These are phyloP conservation scores for Phymatotrichopsis omnivora DNA, from an alignment of 2,329 filamentous ascomycete genomes.

Conservation along the genomic window DNA sequence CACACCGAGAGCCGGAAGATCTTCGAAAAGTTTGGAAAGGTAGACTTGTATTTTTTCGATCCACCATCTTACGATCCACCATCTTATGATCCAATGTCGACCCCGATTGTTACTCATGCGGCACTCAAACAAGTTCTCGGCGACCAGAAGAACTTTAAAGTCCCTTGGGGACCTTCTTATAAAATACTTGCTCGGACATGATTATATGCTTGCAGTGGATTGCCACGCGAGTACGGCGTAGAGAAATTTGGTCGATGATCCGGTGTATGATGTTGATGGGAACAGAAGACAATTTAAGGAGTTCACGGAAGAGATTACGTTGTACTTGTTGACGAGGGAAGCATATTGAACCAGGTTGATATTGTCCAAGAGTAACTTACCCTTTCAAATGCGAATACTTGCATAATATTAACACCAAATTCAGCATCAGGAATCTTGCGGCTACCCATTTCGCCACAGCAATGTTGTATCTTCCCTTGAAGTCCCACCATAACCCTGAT, in stretches of 20 bases:
- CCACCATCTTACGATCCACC: constrained; percentile 25
- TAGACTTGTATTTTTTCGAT: constrained; percentile 29
- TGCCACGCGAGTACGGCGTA: constrained; percentile 17
- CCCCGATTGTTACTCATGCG: constrained; percentile 28
- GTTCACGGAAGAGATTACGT: constrained; percentile 19
- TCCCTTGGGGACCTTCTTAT: constrained; percentile 29
- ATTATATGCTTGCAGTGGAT: constrained; percentile 22
- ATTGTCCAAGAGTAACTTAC: constrained; percentile 19
- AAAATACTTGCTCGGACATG: constrained; percentile 7
- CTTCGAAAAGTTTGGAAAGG: constrained; percentile 22
- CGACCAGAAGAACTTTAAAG: constrained; percentile 31
- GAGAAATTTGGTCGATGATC: constrained; percentile 18
- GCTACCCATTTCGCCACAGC: constrained; percentile 47
- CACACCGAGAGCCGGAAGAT: constrained; percentile 27
- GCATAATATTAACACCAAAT: no score
- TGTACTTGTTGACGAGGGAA: constrained; percentile 3
- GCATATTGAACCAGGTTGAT: constrained; percentile 20
- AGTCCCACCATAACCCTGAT: constrained; percentile 42
- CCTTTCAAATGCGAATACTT: no score
- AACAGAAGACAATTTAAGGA: constrained; percentile 18
- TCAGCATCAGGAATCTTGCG: constrained; percentile 43
- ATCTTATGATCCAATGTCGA: no score
- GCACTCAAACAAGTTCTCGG: constrained; percentile 30
- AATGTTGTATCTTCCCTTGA: constrained; percentile 47
- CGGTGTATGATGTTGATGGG: constrained; percentile 18